A percentile compares a stretch with the other conserved stretches of the same genome.
Conservation (phyloP, 306 rosid genomes). For the Medicago lupulina region DNA sequence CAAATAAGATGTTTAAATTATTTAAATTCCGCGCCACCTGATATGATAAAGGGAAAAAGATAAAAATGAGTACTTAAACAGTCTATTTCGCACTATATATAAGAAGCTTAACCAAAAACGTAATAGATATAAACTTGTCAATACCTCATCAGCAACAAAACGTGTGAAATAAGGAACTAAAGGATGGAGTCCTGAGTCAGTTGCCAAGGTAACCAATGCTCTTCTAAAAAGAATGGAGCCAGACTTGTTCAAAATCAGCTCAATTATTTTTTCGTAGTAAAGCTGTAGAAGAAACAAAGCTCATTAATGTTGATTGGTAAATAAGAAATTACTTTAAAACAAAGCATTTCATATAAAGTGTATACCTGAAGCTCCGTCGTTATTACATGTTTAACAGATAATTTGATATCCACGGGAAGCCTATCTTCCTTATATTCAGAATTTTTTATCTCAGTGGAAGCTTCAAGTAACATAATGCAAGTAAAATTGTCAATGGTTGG, state of each 20-base stretch:
- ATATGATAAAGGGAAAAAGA: slow-evolving; percentile 36
- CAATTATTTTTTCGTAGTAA: slow-evolving; percentile 77
- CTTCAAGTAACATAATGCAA: slow-evolving; percentile 51
- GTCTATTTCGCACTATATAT: slow-evolving; percentile 24
- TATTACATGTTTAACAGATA: slow-evolving; percentile 74
- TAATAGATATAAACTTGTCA: slow-evolving; percentile 19
- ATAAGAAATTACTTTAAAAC: slow-evolving; percentile 25
- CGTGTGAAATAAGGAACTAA: slow-evolving; percentile 79
- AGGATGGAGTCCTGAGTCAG: slow-evolving; percentile 88
- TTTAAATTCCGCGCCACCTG: slow-evolving; percentile 73
- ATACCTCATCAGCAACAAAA: slow-evolving; percentile 90
- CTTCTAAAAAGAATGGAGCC: slow-evolving; percentile 64
- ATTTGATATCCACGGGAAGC: slow-evolving; percentile 67
- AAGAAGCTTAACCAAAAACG: slow-evolving; percentile 20
- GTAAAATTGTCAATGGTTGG: slow-evolving; percentile 27
- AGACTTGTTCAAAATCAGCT: slow-evolving; percentile 65
- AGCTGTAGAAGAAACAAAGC: slow-evolving; percentile 61
- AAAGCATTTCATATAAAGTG: slow-evolving; percentile 30
- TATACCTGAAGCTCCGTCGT: slow-evolving; percentile 87
- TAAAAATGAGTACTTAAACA: slow-evolving; percentile 34
- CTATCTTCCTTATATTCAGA: slow-evolving; percentile 80
- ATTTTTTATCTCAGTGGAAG: slow-evolving; percentile 64
- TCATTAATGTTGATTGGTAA: slow-evolving; percentile 17
- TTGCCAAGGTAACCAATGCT: slow-evolving; percentile 78
- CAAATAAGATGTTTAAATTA: slow-evolving; percentile 60